Conservation (phyloP, 805 yeast species). For the Priceomyces haplophilus region DNA sequence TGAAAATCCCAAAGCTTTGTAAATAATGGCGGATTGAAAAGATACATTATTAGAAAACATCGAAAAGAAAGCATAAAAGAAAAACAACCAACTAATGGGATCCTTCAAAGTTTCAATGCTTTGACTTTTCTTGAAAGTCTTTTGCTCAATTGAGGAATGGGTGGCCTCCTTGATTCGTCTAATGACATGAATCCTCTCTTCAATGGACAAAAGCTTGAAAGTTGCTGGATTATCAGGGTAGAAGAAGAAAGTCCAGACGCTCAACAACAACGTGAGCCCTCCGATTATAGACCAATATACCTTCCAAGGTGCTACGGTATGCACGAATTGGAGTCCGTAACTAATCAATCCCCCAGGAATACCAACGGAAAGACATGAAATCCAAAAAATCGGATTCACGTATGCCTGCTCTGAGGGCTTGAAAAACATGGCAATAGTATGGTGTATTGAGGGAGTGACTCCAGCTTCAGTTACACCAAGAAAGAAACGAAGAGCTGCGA, state of each 20-base stretch:
- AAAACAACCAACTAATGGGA: constrained; percentile 22
- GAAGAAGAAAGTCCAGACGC: constrained; percentile 21
- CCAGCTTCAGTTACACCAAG: constrained; percentile 41
- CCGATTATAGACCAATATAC: constrained; percentile 57
- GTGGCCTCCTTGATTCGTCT: constrained; percentile 34
- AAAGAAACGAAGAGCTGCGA: constrained; percentile 46
- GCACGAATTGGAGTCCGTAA: constrained; percentile 31
- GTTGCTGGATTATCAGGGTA: constrained; percentile 59
- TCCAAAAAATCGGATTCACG: constrained; percentile 52
- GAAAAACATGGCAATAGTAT: constrained; percentile 50
- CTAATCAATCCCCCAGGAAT: constrained; percentile 53
- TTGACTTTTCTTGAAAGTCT: constrained; percentile 45
- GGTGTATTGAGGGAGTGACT: constrained; percentile 32
- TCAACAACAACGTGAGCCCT: constrained; percentile 41
- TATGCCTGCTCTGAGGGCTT: constrained; percentile 46
- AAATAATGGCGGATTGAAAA: constrained; percentile 51
- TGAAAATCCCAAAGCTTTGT: constrained; percentile 41
- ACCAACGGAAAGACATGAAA: constrained; percentile 49
- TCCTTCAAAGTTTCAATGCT: constrained; percentile 50
- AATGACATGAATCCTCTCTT: constrained; percentile 52
- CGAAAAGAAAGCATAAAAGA: constrained; percentile 1
- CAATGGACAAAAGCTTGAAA: constrained; percentile 43
- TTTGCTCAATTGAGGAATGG: constrained; percentile 37
- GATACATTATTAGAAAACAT: constrained; percentile 49
- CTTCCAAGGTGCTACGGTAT: constrained; percentile 44